Conservation (phyloP, 192 early-diverging fungal species). For the Chytriomyces sp. region DNA sequence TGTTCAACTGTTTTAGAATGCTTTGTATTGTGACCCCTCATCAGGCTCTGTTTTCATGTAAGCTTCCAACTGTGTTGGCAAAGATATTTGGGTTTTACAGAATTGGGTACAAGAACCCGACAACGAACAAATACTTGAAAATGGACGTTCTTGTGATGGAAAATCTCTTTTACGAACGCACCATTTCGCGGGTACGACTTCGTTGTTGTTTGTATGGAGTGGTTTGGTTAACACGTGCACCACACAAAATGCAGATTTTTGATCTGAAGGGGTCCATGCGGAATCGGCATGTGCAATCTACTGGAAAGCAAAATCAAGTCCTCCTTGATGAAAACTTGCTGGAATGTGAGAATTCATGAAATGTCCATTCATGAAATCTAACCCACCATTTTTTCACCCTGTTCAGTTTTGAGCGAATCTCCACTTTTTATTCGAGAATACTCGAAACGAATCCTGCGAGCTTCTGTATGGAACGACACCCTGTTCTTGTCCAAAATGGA, state of each 20-base stretch:
- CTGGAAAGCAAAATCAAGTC: constrained; percentile 83
- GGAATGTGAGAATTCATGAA: constrained; percentile 62
- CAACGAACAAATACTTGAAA: constrained; percentile 39
- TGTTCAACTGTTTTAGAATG: constrained; percentile 21
- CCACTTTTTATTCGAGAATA: constrained; percentile 92
- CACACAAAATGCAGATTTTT: constrained; percentile 88
- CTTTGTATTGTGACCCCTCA: constrained; percentile 46
- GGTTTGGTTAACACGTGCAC: constrained; percentile 4
- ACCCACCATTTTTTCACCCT: background rate
- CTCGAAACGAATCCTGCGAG: constrained; percentile 81
- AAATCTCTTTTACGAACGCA: constrained; percentile 68
- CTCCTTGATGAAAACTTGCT: constrained; percentile 93
- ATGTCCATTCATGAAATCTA: background rate
- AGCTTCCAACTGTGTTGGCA: constrained; percentile 51
- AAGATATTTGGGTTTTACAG: constrained; percentile 60
- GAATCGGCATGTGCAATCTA: constrained; percentile 90
- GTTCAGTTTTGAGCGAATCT: constrained; percentile 76
- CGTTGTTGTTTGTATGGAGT: constrained; percentile 5
- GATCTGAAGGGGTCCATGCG: constrained; percentile 89
- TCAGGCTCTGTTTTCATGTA: constrained; percentile 80
- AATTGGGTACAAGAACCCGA: constrained; percentile 49
- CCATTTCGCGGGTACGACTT: constrained; percentile 66
- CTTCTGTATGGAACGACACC: constrained; percentile 92
- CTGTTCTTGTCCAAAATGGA: constrained; percentile 90
- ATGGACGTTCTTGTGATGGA: constrained; percentile 62